phyloP scores from a whole-genome alignment of 2,329 filamentous ascomycete species.

The Aureobasidium lini region DNA sequence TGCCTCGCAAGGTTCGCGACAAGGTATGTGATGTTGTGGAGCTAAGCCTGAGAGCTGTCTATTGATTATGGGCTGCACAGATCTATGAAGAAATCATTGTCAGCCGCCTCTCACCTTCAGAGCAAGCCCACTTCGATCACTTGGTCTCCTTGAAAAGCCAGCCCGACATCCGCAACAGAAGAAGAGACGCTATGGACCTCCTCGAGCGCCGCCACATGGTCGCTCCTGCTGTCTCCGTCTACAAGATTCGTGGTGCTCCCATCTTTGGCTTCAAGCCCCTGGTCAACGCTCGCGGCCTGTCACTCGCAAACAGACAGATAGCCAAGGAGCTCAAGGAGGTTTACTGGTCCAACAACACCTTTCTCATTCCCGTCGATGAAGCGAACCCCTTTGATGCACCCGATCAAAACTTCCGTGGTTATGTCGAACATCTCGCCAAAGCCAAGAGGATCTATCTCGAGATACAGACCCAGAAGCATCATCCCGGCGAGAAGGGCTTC shows the following conservation, averaged over 20 bases:
- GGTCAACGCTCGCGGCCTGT: neutral
- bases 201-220: neutral
- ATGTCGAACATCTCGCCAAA: neutral
- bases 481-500: neutral
- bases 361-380: neutral
- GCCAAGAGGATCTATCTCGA: neutral
- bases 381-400: neutral
- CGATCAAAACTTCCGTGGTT: neutral
- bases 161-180: neutral
- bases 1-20: neutral
- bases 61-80: neutral
- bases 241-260: too few relatives aligned
- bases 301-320: neutral
- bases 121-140: neutral
- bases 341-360: neutral
- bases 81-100: neutral
- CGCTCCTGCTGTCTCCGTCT: neutral
- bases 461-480: neutral
- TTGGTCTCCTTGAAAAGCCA: neutral
- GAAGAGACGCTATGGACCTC: neutral
- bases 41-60: neutral
- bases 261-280: neutral
- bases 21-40: neutral
- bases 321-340: neutral
- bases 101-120: neutral